Evolutionary conservation across 257 asterid species (phyloP).

Genomic region (Nicotiana knightiana): DNA sequence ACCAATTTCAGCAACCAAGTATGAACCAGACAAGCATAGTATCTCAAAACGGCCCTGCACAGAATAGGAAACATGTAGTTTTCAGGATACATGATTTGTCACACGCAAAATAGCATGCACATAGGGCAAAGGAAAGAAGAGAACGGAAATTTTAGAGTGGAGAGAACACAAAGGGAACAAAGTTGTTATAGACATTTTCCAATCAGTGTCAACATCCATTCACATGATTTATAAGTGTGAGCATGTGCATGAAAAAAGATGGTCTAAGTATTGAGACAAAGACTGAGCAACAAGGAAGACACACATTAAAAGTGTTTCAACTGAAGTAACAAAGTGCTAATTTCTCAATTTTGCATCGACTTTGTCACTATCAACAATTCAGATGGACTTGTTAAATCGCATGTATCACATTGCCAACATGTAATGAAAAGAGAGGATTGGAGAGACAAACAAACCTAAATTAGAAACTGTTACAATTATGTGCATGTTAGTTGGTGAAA

Average conservation of each 20-base stretch:
- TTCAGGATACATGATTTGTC: background rate
- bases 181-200: background rate
- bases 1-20: slow-evolving; percentile 55
- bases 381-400: background rate
- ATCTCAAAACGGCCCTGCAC: slow-evolving; percentile 65
- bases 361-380: background rate
- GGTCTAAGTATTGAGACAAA: background rate
- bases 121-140: background rate
- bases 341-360: background rate
- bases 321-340: background rate
- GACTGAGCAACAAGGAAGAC: background rate
- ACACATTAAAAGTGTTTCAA: background rate
- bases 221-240: background rate
- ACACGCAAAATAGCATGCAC: background rate
- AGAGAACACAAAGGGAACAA: background rate
- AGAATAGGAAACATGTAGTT: background rate
- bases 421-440: background rate
- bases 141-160: background rate
- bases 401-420: background rate
- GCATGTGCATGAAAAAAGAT: background rate
- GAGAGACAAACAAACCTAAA: background rate
- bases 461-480: background rate
- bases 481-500: background rate
- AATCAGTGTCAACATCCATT: background rate
- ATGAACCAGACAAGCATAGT: slow-evolving; percentile 58